These are phyloP conservation scores for Pestalotiopsis sp. DNA, from an alignment of 2,329 filamentous ascomycete genomes.

Conservation along the genomic window DNA sequence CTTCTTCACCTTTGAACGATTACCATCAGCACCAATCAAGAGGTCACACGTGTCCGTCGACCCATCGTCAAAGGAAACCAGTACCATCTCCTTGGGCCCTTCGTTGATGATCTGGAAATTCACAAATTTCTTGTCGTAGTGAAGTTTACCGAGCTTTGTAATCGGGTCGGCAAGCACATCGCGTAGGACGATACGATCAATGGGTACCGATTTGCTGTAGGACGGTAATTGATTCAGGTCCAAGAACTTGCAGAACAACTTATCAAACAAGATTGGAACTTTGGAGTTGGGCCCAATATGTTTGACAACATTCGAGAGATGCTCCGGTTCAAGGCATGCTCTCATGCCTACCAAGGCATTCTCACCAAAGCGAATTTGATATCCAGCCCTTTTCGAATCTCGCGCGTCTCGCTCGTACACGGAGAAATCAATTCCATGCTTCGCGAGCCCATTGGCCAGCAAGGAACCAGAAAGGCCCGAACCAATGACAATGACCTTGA, in stretches of 20 bases:
- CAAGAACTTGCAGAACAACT: constrained; percentile 2
- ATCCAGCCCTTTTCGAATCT: constrained; percentile 15
- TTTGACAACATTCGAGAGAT: not conserved
- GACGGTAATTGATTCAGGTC: constrained; percentile 18
- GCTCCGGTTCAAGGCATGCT: constrained; percentile 15
- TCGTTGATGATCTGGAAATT: constrained; percentile 14
- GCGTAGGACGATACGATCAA: constrained; percentile 18
- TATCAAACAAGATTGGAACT: constrained; percentile 16
- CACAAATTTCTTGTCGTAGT: constrained; percentile 17
- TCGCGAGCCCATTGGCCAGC: constrained; percentile 21
- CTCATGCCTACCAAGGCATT: constrained; percentile 19
- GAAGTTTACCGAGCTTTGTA: constrained; percentile 10
- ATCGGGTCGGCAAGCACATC: constrained; percentile 17
- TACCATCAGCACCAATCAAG: constrained; percentile 19
- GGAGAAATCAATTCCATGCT: constrained; percentile 13
- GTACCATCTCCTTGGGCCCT: not conserved
- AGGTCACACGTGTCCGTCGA: constrained; percentile 19
- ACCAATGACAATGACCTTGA: constrained; percentile 22
- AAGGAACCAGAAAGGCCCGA: constrained; percentile 19
- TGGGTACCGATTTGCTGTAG: constrained; percentile 20
- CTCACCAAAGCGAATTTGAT: constrained; percentile 22
- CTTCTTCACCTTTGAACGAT: constrained; percentile 9
- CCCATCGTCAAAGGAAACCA: constrained; percentile 15
- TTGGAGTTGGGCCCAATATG: constrained; percentile 10
- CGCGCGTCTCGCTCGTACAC: constrained; percentile 18